Base-by-base conservation (phyloP, 371 early-diverging fungal genomes). In the Apophysomyces elegans region DNA sequence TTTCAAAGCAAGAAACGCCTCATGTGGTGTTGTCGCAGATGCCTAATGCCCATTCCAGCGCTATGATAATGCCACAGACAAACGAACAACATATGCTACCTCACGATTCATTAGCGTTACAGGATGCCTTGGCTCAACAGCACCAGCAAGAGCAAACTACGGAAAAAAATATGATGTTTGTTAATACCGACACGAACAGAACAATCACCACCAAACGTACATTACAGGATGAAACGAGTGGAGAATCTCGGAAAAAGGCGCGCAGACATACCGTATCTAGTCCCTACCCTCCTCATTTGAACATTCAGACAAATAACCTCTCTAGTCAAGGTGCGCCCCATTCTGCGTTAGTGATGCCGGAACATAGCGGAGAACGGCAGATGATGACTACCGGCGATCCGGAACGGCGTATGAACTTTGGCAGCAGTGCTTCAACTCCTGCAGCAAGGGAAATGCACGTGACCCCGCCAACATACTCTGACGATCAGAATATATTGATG, bases 201-300 rank as follows among this genome's bases (percentile, higher is more conserved):
- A 47, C 47, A 14, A 7, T 21, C 21, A 18, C 47, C 21, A 16
- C 47, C 13, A 47, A 47, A 47, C 47, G 47, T n/a, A 47, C 47
- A 7, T 14, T 47, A 47, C 47, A 47, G 47, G 47, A 47, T 18
- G 47, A 47, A 2, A n/a, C 21, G 18, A 18, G 7, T 18, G 18
- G 18, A 2, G 47, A 47, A n/a, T 47, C 47, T 0, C 57, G 67
- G 21, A 67, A 62, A 58, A 67, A 67, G 46, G 61, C 61, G 26
- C 43, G 67, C 18, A 43, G 67, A 18, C 62, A 67, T 18, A 67
- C 67, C 11, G 56, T 67, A 61, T 67, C 67, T 8, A 66, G 61
- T 14, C 62, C 67, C 43, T 67, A 56, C 11, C 67, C 62, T 4
- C 26, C 62, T 1, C 62, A 67, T 18, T 57, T 62, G 36, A 45